Conservation (phyloP, 192 early-diverging fungal genomes). For the Umbelopsis vinacea region DNA sequence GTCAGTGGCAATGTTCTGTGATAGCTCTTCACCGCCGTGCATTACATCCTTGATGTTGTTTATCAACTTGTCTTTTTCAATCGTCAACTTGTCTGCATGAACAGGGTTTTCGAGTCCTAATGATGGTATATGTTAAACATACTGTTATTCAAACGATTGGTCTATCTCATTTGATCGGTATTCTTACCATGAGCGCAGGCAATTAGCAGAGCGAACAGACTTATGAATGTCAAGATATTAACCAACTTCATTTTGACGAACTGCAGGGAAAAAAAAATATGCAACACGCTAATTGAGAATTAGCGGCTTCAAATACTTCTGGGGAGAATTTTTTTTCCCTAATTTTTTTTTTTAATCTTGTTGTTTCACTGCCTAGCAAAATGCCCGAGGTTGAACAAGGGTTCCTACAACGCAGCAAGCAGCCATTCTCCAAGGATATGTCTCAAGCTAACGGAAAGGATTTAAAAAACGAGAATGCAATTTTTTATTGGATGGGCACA, state of each 20-base stretch:
- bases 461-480: no score
- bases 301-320: background rate
- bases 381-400: no score
- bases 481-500: no score
- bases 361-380: no score
- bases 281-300: no score
- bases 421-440: no score
- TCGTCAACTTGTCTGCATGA: background rate
- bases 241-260: background rate
- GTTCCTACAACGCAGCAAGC: no score
- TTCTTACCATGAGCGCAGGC: constrained; percentile 4
- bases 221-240: background rate
- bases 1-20: background rate
- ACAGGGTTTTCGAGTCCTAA: background rate
- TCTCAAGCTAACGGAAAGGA: no score
- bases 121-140: background rate
- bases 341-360: no score
- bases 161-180: background rate
- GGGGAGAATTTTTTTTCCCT: background rate
- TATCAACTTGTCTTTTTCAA: constrained; percentile 1
- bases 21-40: background rate
- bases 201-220: background rate
- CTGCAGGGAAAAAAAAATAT: constrained; percentile 4
- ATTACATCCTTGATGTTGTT: background rate
- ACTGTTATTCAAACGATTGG: background rate